A percentile compares a stretch with the other conserved stretches of the same genome.
Conservation (phyloP, 2,329 filamentous ascomycete species). For the Talaromyces marneffei region DNA sequence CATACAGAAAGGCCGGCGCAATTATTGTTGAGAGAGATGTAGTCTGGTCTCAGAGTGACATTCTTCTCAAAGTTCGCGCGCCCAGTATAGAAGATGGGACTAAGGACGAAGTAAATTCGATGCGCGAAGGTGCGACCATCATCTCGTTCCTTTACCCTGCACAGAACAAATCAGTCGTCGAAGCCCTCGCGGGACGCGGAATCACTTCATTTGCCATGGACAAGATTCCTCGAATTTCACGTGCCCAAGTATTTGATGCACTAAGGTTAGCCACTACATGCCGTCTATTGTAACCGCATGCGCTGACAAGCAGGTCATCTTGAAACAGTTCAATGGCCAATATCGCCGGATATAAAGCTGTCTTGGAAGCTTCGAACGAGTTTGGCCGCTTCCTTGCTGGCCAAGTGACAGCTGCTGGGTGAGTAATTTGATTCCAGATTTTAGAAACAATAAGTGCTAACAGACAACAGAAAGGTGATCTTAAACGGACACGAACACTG, state of each 20-base stretch:
- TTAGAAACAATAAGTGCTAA: not conserved
- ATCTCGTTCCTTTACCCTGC: conserved; percentile 79
- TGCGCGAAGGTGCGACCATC: conserved; percentile 65
- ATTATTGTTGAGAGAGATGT: conserved; percentile 62
- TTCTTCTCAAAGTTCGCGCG: conserved; percentile 76
- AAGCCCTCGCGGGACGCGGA: conserved; percentile 63
- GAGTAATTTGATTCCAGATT: conserved; percentile 19
- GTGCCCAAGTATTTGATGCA: conserved; percentile 82
- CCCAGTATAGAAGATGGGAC: conserved; percentile 53
- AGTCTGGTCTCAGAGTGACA: conserved; percentile 71
- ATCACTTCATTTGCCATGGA: conserved; percentile 86
- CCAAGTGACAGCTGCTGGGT: conserved; percentile 81
- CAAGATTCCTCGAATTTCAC: conserved; percentile 82
- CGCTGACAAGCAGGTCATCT: not conserved
- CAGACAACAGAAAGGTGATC: conserved; percentile 23
- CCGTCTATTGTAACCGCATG: not conserved
- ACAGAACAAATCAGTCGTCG: conserved; percentile 70
- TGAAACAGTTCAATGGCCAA: conserved; percentile 76
- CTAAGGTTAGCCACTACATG: conserved; percentile 41
- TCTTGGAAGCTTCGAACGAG: conserved; percentile 80
- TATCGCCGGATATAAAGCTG: conserved; percentile 88
- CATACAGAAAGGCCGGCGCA: conserved; percentile 72
- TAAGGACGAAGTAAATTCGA: conserved; percentile 60
- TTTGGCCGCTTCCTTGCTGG: conserved; percentile 85
- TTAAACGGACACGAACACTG: not conserved